Evolutionary conservation across 2,329 filamentous ascomycete genomes (phyloP), one percentile per base, ranked within the genome.

Genomic region (Phialophora macrospora): DNA sequence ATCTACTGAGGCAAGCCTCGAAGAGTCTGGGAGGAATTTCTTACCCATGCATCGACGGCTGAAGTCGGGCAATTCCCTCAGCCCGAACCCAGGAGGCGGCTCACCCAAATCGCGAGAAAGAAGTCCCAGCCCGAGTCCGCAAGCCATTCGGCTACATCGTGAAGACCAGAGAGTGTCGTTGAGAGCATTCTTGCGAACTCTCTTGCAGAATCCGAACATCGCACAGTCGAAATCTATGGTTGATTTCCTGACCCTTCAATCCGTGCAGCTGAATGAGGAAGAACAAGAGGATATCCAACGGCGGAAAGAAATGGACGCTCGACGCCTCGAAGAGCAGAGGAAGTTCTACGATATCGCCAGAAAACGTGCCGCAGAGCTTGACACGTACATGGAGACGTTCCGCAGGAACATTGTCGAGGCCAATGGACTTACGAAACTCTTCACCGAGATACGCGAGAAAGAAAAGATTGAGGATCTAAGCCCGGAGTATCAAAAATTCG

Each of bases 401-500:
- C 81, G 88, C 55, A 80, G 85, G 68, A 86, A 88, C 66, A 88
- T 90, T 70, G 87, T 90, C 26, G 88, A 90, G 76, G 83, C 81
- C 80, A 96, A 88, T 76, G 95, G 95, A 8, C 84, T 99, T 48
- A 96, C 94, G 0, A 94, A 91, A 76, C 85, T 99, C 0, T 98
- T 99, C 78, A 85, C 90, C 64, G 95, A 98, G 76, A 96, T 99
- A 77, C 91, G 90, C 73, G 89, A 93, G 63, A 98, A 98, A 80
- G 84, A 91, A 66, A 92, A 86, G 3, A 94, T 99, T 60, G 85
- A 87, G 69, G 92, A 97, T 72, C 84, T 99, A 60, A 96, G 92
- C 74, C 89, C 96, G 11, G 93, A 98, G 76, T 98, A 98, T 77
- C 91, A 95, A 74, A 99, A 98, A 77, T 98, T 99, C 75, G 94